Percentiles rank a stretch among this genome's conserved stretches.
These are phyloP conservation scores for Moesziomyces aphidis DNA, from an alignment of 1,284 basidiomycete genomes.

Conservation along the genomic window DNA sequence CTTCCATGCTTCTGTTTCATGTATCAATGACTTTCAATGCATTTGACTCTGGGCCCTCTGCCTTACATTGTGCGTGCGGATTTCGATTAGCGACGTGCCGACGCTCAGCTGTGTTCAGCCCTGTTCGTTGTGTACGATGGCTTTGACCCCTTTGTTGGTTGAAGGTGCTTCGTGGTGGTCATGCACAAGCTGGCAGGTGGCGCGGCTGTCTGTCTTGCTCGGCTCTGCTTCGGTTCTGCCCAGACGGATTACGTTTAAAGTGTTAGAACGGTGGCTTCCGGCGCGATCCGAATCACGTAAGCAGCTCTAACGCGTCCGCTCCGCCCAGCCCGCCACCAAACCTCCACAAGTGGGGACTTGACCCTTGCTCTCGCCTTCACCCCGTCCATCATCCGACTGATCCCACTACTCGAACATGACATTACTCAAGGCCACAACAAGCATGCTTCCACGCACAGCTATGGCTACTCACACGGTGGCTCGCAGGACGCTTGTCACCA, in stretches of 20 bases:
- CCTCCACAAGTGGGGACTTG: not conserved
- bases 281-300: conserved; percentile 29
- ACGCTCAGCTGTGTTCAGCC: no score
- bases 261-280: not conserved
- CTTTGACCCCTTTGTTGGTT: no score
- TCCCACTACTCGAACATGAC: conserved; percentile 7
- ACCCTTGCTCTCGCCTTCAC: not conserved
- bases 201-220: no score
- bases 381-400: not conserved
- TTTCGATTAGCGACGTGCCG: not conserved
- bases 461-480: conserved; percentile 1
- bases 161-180: no score
- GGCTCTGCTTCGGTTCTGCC: no score
- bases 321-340: no score
- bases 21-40: conserved; percentile 6
- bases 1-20: not conserved
- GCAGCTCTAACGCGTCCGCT: conserved; percentile 31
- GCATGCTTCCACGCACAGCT: not conserved
- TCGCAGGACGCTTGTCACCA: conserved; percentile 22
- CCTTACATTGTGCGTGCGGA: not conserved
- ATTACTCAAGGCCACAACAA: conserved; percentile 3
- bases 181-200: no score
- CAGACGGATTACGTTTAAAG: no score
- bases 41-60: not conserved
- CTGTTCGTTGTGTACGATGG: no score